Percentiles rank a stretch among this genome's conserved stretches.
phyloP scores from a whole-genome alignment of 163 green algal species.

The Chlorella variabilis region DNA sequence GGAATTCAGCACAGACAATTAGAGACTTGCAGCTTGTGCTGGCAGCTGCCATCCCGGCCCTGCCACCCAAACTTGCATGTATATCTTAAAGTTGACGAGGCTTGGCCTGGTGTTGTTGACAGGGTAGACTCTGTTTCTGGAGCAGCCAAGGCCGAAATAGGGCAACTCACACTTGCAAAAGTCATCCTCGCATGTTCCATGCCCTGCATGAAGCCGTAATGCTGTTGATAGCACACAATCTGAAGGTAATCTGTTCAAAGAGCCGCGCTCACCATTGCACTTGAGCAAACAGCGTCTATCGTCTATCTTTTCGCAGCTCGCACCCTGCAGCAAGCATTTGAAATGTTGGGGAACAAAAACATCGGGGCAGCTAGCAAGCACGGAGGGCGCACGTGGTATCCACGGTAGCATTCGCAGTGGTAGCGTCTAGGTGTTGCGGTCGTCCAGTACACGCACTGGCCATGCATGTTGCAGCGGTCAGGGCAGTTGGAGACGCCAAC shows the following conservation, averaged over 20 bases:
- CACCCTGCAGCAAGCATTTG: background rate
- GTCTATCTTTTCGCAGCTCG: background rate
- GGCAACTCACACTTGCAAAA: background rate
- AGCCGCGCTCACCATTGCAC: background rate
- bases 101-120: background rate
- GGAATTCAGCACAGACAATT: background rate
- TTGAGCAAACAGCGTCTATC: background rate
- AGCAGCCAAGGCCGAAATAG: conserved; percentile 8
- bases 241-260: no score
- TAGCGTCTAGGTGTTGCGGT: no score
- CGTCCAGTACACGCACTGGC: no score
- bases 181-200: background rate
- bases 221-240: background rate
- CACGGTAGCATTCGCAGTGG: no score
- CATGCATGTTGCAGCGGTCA: no score
- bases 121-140: background rate
- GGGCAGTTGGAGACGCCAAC: no score
- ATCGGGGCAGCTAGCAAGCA: no score
- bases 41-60: background rate
- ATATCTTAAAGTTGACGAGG: conserved; percentile 4
- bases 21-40: background rate
- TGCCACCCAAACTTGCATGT: background rate
- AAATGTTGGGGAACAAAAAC: no score
- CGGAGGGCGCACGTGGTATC: no score
- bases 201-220: background rate